Base-by-base conservation (phyloP, 306 rosid species). In the Herpetospermum pedunculosum region DNA sequence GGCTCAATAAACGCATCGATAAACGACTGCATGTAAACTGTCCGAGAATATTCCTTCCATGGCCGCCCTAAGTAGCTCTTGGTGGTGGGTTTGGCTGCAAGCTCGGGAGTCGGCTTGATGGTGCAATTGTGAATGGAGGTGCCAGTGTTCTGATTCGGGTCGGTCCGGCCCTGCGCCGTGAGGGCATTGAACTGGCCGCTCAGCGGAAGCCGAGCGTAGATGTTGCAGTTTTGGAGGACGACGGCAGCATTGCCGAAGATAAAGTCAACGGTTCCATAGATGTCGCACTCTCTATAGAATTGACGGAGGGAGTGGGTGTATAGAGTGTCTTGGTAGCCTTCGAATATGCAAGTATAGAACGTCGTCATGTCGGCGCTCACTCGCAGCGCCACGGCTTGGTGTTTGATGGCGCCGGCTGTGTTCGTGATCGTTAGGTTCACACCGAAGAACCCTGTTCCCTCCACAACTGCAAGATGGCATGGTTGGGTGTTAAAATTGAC, bases 391-490 rank as follows among this genome's bases (percentile, higher is more conserved):
- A 75, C 78, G 1, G 78, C 72, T n/a, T 75, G 78, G 49, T 44
- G 60, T n/a, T 59, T 75, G 37, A 0, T 19, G 2, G 78, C 16
- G 1, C 78, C 78, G 14, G 78, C 78, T 0, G 78, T 75, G 59
- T 75, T 75, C 8, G 16, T 23, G 50, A 92, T 81, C 12, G 97
- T 92, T 18, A 92, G 79, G 89, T 92, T 84, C 50, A 88, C 88
- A 0, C 89, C 97, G 1, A 89, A 83, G 34, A 92, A 92, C 5
- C 88, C 87, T 35, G 76, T 74, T 32, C 90, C 86, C 1, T 79
- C 85, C 53, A 89, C 96, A 59, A 80, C 97, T 90, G 88, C 75
- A n/a, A n/a, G n/a, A n/a, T n/a, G n/a, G n/a, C n/a, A n/a, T n/a
- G n/a, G n/a, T n/a, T n/a, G n/a, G n/a, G n/a, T n/a, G n/a, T n/a